Conservation (phyloP, 441 rosid species). For the Adansonia gregorii region DNA sequence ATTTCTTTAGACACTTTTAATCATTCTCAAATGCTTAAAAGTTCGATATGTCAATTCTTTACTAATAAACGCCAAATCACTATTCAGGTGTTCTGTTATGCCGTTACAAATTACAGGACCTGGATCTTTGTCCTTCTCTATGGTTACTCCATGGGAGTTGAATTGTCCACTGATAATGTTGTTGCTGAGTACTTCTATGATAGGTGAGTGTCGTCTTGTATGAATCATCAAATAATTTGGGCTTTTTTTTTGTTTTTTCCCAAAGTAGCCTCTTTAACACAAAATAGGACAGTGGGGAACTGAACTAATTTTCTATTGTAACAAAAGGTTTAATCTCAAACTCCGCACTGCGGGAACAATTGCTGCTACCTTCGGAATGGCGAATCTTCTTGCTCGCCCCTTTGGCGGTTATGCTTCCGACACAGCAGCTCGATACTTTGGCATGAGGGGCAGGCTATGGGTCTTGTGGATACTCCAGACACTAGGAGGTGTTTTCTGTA, state of each 20-base stretch:
- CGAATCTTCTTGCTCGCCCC: constrained; percentile 73
- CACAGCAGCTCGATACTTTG: constrained; percentile 53
- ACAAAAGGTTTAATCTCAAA: constrained; percentile 62
- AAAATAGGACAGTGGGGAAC: neutral
- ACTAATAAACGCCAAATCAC: neutral
- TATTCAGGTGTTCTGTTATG: constrained; percentile 70
- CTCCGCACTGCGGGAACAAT: constrained; percentile 78
- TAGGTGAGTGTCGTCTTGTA: constrained; percentile 38
- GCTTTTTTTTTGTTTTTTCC: no score
- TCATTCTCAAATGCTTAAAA: neutral
- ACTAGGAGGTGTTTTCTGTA: constrained; percentile 69
- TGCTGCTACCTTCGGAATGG: constrained; percentile 84
- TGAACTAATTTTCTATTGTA: neutral
- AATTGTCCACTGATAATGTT: constrained; percentile 75
- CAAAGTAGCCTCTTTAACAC: no score
- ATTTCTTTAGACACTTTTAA: neutral
- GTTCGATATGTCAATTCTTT: neutral
- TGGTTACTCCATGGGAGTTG: constrained; percentile 90
- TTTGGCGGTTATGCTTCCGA: constrained; percentile 80
- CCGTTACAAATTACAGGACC: constrained; percentile 81
- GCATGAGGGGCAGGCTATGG: constrained; percentile 91
- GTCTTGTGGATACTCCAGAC: constrained; percentile 72
- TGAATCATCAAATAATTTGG: neutral
- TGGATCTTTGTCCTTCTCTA: constrained; percentile 83
- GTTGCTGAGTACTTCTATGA: constrained; percentile 79